Base-by-base conservation (phyloP, 495 filamentous ascomycete species). In the Penicillium paxilli region DNA sequence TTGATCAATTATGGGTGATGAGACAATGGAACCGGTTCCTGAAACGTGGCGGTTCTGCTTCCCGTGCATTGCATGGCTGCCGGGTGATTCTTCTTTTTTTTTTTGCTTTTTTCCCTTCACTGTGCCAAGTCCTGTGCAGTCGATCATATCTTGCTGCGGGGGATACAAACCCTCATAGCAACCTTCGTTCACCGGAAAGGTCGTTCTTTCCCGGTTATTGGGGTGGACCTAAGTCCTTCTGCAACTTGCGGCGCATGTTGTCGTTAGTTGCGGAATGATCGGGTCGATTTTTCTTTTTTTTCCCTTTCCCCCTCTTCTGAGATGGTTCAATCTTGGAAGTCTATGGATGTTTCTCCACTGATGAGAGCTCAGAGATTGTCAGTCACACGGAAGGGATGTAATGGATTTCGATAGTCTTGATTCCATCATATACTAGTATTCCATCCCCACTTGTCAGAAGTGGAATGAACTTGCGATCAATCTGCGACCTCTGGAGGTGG, bases 241-340 rank as follows among this genome's bases (percentile, higher is more conserved):
- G 47, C 38, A 26, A 46, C 42, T 33, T 52, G 49, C 44, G 51
- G n/a, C n/a, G 58, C 52, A 51, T 40, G 38, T 53, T 55, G 26
- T 49, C 53, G 40, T 45, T 60, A 56, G 49, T 56, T 23, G 40
- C 40, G 21, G 23, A 20, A 10, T 19, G 48, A 47, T 46, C 47
- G 19, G 32, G 44, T n/a, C n/a, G n/a, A n/a, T n/a, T n/a, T n/a
- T n/a, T n/a, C n/a, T n/a, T n/a, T n/a, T n/a, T n/a, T n/a, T n/a
- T n/a, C n/a, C n/a, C n/a, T n/a, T n/a, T n/a, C n/a, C n/a, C n/a
- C n/a, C n/a, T n/a, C n/a, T n/a, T n/a, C n/a, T n/a, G n/a, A n/a
- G n/a, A n/a, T n/a, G n/a, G n/a, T n/a, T n/a, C n/a, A n/a, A n/a
- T n/a, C n/a, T n/a, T n/a, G n/a, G n/a, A n/a, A n/a, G n/a, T n/a